These are phyloP conservation scores for Yamadazyma laniorum DNA, from an alignment of 805 yeast genomes.

Conservation along the genomic window DNA sequence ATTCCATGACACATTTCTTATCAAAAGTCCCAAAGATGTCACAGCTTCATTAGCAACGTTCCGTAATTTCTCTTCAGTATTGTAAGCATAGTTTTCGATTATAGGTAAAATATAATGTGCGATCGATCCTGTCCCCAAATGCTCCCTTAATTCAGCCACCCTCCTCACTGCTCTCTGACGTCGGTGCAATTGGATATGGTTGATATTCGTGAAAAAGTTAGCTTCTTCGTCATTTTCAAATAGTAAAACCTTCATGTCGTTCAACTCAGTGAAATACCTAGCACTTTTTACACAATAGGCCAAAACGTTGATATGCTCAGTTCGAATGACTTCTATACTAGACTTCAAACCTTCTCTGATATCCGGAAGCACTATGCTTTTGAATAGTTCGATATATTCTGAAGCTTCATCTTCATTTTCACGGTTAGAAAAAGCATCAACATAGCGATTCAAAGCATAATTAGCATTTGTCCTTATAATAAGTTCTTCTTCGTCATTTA, in stretches of 20 bases:
- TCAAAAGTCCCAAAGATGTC: conserved; percentile 56
- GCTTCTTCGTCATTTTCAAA: conserved; percentile 71
- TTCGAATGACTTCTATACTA: conserved; percentile 56
- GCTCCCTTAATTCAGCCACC: conserved; percentile 47
- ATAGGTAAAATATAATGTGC: conserved; percentile 83
- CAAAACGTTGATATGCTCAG: conserved; percentile 68
- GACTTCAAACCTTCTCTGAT: conserved; percentile 66
- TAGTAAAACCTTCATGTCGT: conserved; percentile 64
- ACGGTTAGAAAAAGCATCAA: conserved; percentile 50
- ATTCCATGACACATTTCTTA: conserved; percentile 64
- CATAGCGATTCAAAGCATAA: conserved; percentile 57
- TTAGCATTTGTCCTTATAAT: conserved; percentile 79
- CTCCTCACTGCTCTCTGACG: conserved; percentile 81
- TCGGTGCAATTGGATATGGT: conserved; percentile 81
- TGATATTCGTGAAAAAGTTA: conserved; percentile 71
- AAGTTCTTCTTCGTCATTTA: conserved; percentile 75
- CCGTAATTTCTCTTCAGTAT: conserved; percentile 54
- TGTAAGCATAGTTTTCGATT: conserved; percentile 72
- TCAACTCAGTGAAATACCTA: conserved; percentile 46
- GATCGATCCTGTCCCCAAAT: conserved; percentile 55
- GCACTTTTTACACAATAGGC: conserved; percentile 57
- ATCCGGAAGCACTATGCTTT: conserved; percentile 58
- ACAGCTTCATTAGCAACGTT: conserved; percentile 67
- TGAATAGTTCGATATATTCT: conserved; percentile 42
- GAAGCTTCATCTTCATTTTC: conserved; percentile 22